Conservation (phyloP, 306 rosid species). For the Adenanthera pavonina region DNA sequence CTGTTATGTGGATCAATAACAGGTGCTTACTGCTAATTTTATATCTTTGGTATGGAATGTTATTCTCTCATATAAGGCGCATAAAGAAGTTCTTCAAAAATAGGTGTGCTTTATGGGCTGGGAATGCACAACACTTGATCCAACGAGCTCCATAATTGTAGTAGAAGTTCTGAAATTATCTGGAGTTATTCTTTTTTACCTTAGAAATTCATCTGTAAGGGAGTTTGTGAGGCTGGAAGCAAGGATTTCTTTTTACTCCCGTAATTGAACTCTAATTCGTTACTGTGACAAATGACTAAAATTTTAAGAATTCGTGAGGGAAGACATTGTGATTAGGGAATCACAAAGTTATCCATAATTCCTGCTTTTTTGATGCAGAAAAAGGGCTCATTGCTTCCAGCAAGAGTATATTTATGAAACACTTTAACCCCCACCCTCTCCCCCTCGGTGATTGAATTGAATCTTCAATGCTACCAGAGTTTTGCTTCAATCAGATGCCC, state of each 20-base stretch:
- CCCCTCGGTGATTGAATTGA: not conserved
- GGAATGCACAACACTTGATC: slow-evolving; percentile 16
- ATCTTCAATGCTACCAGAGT: not conserved
- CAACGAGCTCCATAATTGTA: not conserved
- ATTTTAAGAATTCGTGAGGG: not conserved
- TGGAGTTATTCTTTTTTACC: not conserved
- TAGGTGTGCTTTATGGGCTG: slow-evolving; percentile 52
- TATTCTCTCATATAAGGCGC: slow-evolving; percentile 93
- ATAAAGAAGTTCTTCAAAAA: slow-evolving; percentile 71
- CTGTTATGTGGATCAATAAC: slow-evolving; percentile 42
- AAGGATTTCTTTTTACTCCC: not conserved
- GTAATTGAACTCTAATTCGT: not conserved
- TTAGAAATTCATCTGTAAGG: slow-evolving; percentile 21
- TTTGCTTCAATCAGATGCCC: not conserved
- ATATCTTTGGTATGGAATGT: slow-evolving; percentile 89
- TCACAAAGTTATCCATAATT: not conserved
- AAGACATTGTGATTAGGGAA: not conserved
- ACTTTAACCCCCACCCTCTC: not conserved
- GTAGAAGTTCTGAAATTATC: not conserved
- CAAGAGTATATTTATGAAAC: too few species aligned
- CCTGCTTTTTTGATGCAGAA: too few species aligned
- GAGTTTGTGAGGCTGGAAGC: slow-evolving; percentile 18
- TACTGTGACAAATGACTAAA: not conserved
- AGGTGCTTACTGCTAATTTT: slow-evolving; percentile 94
- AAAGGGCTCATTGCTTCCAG: too few species aligned